Base-by-base conservation (phyloP, 2,329 filamentous ascomycete genomes). In the Pseudogymnoascus sp. region DNA sequence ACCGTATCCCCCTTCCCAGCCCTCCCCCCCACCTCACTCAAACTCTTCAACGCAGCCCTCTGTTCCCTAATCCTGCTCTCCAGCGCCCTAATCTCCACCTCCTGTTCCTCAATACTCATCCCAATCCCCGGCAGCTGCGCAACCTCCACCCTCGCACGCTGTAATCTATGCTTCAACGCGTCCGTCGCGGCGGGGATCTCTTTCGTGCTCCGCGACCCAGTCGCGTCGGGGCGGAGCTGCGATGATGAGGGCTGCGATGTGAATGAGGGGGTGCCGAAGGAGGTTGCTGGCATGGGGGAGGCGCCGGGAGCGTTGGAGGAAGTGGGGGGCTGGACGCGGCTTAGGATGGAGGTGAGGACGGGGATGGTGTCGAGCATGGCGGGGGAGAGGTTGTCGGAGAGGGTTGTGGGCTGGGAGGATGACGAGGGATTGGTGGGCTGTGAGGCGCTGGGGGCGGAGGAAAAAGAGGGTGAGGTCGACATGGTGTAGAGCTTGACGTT, bases 311-410 rank as follows among this genome's bases (percentile, higher is more conserved):
- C 66, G 5, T 74, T 73, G 49, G 75, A 74, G 59, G 77, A 71
- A 61, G 77, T 73, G 40, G 76, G 74, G 52, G 76, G 73, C 68
- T 89, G 85, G 16, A 97, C 83, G 60, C 90, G 89, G 67, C 86
- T 81, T 65, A 97, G 85, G 68, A 96, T 85, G 64, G 86, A 82
- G 71, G 91, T 88, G 61, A 97, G 85, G 71, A 92, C 86, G 25
- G 92, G 91, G 61, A 96, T 83, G 68, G 91, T 85, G 78, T 96
- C 93, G 77, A 97, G 91, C 59, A 86, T 86, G 75, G 93, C 88
- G 28, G 93, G 89, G 59, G 90, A 84, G 65, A 95, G 88, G 62
- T 88, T 85, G 2, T 83, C 77, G 33, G 88, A 82, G 71, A 71
- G 68, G 25, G 68, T 70, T 65, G 63, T 67, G 68, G 63, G 71